Evolutionary conservation across 2,329 filamentous ascomycete genomes (phyloP).

Genomic region (Cladophialophora chaetospira): DNA sequence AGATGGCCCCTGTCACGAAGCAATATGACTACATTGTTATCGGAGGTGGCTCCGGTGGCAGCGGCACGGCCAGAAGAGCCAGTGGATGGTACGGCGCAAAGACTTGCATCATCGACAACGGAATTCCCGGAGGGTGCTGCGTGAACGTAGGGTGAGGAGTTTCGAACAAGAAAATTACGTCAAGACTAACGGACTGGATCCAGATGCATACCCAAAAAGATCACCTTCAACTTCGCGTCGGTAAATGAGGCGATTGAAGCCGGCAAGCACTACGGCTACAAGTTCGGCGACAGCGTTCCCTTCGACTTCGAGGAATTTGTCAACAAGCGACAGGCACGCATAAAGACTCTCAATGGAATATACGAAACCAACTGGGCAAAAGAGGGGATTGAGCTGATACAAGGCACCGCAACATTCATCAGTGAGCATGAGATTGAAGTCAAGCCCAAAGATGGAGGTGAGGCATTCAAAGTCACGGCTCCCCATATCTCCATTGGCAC

Average conservation of each 20-base stretch:
- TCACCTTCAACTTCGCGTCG: conserved; percentile 56
- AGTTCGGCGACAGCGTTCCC: conserved; percentile 45
- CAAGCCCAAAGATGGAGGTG: conserved; percentile 44
- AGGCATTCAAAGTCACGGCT: conserved; percentile 44
- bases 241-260: conserved; percentile 51
- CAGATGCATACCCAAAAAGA: conserved; percentile 57
- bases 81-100: conserved; percentile 56
- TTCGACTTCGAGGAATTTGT: conserved; percentile 53
- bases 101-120: conserved; percentile 54
- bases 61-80: conserved; percentile 52
- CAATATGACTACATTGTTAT: conserved; percentile 59
- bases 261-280: conserved; percentile 52
- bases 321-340: conserved; percentile 48
- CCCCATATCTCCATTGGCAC: conserved; percentile 53
- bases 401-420: conserved; percentile 51
- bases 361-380: conserved; percentile 55
- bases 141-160: conserved; percentile 55
- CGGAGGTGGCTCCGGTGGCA: conserved; percentile 57
- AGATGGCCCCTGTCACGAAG: conserved; percentile 51
- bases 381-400: conserved; percentile 54
- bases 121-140: conserved; percentile 52
- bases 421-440: conserved; percentile 50
- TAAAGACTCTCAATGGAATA: conserved; percentile 49
- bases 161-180: not conserved
- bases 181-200: conserved; percentile 10